Conservation (phyloP, 192 early-diverging fungal species). For the Entomortierella lignicola region DNA sequence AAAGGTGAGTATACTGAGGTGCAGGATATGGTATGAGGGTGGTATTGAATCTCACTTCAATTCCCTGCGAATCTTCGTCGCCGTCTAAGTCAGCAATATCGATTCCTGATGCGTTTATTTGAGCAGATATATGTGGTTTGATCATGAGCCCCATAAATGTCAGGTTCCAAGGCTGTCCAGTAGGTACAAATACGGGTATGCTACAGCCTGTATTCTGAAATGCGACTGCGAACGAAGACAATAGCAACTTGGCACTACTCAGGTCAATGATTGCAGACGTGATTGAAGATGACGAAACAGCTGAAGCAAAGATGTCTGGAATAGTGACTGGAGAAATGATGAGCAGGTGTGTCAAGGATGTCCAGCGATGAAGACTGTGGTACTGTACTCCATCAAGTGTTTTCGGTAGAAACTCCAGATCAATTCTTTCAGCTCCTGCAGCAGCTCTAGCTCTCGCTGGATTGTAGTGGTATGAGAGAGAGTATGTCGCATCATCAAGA, state of each 20-base stretch:
- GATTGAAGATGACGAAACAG: conserved; percentile 13
- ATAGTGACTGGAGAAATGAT: conserved; percentile 59
- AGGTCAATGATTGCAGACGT: conserved; percentile 61
- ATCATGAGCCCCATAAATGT: conserved; percentile 43
- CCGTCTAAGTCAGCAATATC: conserved; percentile 21
- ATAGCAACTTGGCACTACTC: conserved; percentile 68
- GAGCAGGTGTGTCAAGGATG: conserved; percentile 65
- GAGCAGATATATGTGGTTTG: conserved; percentile 16
- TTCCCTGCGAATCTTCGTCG: conserved; percentile 7
- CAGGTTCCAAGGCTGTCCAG: conserved; percentile 55
- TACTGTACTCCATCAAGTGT: conserved; percentile 25
- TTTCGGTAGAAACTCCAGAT: conserved; percentile 38
- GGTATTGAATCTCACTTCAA: conserved; percentile 58
- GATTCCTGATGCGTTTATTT: conserved; percentile 15
- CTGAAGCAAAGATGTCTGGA: conserved; percentile 45
- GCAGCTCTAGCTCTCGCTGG: conserved; percentile 36
- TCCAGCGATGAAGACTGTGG: conserved; percentile 78
- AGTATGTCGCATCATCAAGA: conserved; percentile 56
- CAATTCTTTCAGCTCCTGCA: conserved; percentile 28
- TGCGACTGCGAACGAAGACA: conserved; percentile 75
- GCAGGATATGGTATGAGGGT: conserved; percentile 38
- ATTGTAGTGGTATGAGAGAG: conserved; percentile 57
- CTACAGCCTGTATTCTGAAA: conserved; percentile 74
- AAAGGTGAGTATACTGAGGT: conserved; percentile 45
- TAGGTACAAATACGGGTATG: conserved; percentile 70